Evolutionary conservation across 176 grass and related monocot species (phyloP).

Genomic region (Musa schizocarpa): DNA sequence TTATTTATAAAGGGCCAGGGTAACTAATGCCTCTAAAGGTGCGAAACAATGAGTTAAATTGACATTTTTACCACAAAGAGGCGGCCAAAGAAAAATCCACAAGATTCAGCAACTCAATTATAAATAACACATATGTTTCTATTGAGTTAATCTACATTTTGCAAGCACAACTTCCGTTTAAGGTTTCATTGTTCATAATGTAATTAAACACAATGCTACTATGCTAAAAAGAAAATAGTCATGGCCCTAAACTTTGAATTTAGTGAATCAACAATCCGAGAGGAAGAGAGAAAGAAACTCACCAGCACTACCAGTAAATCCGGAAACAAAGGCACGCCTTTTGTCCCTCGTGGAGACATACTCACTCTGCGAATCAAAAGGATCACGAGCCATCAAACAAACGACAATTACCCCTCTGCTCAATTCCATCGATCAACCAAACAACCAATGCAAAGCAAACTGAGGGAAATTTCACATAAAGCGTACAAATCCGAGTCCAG

Average conservation of each 20-base stretch:
- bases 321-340: conserved; percentile 71
- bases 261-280: not conserved
- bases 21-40: not conserved
- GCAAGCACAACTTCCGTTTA: too few species aligned
- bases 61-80: too few species aligned
- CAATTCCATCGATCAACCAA: not conserved
- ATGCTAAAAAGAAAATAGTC: not conserved
- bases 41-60: too few species aligned
- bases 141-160: too few species aligned
- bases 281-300: conserved; percentile 13
- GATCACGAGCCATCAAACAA: not conserved
- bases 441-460: not conserved
- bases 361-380: conserved; percentile 51
- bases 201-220: not conserved
- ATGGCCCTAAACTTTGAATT: not conserved
- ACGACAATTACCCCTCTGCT: not conserved
- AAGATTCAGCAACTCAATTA: too few species aligned
- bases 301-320: conserved; percentile 89
- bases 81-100: too few species aligned
- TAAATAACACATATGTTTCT: too few species aligned
- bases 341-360: conserved; percentile 95
- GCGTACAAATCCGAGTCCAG: not conserved
- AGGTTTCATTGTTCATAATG: too few species aligned
- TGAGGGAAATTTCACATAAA: not conserved
- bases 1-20: not conserved